A percentile compares a stretch with the other conserved stretches of the same genome.
Evolutionary conservation across 2,329 filamentous ascomycete species (phyloP).

Genomic region (Penicillium sclerotigenum): DNA sequence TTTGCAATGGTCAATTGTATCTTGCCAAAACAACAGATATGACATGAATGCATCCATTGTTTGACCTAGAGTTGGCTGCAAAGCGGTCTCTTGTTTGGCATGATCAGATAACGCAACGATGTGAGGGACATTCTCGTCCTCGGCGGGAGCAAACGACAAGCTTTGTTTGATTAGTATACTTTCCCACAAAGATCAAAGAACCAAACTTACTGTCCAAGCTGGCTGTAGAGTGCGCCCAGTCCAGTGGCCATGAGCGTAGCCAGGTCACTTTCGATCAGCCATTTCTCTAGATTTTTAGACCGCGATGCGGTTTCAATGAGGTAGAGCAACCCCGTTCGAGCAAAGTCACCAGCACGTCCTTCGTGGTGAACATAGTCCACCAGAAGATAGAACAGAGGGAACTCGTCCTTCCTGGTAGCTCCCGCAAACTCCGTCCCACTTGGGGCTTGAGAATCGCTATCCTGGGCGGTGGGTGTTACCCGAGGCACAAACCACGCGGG

Average conservation of each 20-base stretch:
- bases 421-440: slow-evolving; percentile 72
- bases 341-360: slow-evolving; percentile 92
- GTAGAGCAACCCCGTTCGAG: slow-evolving; percentile 87
- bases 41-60: slow-evolving; percentile 92
- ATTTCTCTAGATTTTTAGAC: slow-evolving; percentile 79
- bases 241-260: slow-evolving; percentile 97
- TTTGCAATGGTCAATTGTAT: slow-evolving; percentile 91
- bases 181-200: slow-evolving; percentile 34
- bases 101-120: slow-evolving; percentile 90
- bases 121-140: slow-evolving; percentile 65
- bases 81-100: slow-evolving; percentile 67
- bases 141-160: slow-evolving; percentile 75
- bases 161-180: slow-evolving; percentile 53
- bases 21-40: slow-evolving; percentile 96
- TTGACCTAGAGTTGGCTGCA: slow-evolving; percentile 75
- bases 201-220: slow-evolving; percentile 56
- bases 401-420: slow-evolving; percentile 83
- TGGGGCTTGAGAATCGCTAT: slow-evolving; percentile 40
- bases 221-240: slow-evolving; percentile 72
- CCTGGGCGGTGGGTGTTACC: slow-evolving; percentile 34
- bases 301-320: slow-evolving; percentile 90
- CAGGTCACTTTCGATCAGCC: slow-evolving; percentile 95
- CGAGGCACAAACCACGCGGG: slow-evolving; percentile 83
- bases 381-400: slow-evolving; percentile 90
- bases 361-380: slow-evolving; percentile 97